Evolutionary conservation across 1,139 yeast genomes (phyloP).

Genomic region (Sugiyamaella pinicola): DNA sequence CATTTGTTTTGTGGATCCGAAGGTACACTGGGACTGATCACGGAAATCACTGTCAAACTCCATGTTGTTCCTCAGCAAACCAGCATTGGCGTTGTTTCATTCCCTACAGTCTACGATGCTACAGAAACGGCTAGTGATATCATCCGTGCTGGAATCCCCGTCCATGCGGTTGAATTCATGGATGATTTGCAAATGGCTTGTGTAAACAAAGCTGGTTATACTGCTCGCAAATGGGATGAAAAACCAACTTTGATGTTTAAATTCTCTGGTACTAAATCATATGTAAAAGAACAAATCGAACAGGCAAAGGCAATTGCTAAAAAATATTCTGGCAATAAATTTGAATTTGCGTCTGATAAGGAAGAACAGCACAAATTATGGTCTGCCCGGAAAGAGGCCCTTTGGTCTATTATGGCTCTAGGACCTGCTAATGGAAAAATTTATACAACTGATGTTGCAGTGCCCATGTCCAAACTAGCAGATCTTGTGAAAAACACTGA

Average conservation of each 20-base stretch:
- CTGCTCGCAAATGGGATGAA: conserved; percentile 68
- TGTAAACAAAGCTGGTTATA: conserved; percentile 63
- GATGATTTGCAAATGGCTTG: conserved; percentile 71
- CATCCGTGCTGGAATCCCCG: conserved; percentile 61
- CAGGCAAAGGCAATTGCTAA: conserved; percentile 58
- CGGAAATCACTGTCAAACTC: conserved; percentile 70
- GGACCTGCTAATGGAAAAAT: conserved; percentile 59
- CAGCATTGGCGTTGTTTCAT: conserved; percentile 68
- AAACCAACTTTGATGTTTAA: conserved; percentile 77
- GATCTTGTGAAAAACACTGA: conserved; percentile 61
- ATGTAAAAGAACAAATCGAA: conserved; percentile 58
- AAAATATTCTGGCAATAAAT: conserved; percentile 50
- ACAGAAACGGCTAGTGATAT: conserved; percentile 65
- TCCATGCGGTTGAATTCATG: conserved; percentile 69
- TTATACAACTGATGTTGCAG: conserved; percentile 80
- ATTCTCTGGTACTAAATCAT: conserved; percentile 65
- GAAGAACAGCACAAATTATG: conserved; percentile 61
- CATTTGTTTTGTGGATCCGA: conserved; percentile 72
- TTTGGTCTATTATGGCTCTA: conserved; percentile 67
- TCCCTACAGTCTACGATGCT: conserved; percentile 61
- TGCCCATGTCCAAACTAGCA: conserved; percentile 72
- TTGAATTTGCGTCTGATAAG: conserved; percentile 55
- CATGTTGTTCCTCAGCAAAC: conserved; percentile 66
- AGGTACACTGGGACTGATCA: conserved; percentile 77
- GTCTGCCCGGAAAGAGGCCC: conserved; percentile 67